Conservation (phyloP, 768 basidiomycete genomes). For the Agaricus blazei region DNA sequence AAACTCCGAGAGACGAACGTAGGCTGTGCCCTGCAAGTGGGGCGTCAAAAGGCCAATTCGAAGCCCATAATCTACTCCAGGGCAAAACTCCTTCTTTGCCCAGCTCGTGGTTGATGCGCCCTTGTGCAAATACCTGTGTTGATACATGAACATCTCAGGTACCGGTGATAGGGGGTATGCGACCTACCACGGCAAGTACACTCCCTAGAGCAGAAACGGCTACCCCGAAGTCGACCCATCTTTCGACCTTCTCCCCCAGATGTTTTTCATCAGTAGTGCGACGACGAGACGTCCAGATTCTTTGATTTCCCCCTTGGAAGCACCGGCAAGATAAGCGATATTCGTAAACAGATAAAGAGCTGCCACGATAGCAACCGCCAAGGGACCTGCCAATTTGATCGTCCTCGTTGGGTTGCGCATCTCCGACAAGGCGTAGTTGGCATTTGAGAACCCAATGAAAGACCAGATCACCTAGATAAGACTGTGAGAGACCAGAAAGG, state of each 20-base stretch:
- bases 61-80: conserved; percentile 49
- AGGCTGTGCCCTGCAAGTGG: conserved; percentile 47
- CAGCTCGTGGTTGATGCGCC: conserved; percentile 48
- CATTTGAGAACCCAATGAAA: conserved; percentile 51
- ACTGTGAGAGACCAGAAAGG: neutral
- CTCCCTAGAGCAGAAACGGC: conserved; percentile 50
- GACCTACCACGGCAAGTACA: conserved; percentile 36
- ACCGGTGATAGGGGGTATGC: neutral
- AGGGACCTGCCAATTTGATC: conserved; percentile 48
- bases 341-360: conserved; percentile 48
- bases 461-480: conserved; percentile 28
- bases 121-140: conserved; percentile 17
- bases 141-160: neutral
- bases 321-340: conserved; percentile 56
- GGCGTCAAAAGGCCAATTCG: conserved; percentile 50
- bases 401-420: conserved; percentile 49
- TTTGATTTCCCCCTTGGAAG: conserved; percentile 49
- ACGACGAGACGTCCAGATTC: conserved; percentile 47
- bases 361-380: conserved; percentile 43
- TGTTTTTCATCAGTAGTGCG: conserved; percentile 49
- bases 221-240: conserved; percentile 24
- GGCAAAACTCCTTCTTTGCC: conserved; percentile 55
- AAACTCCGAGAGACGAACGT: conserved; percentile 29
- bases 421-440: conserved; percentile 56
- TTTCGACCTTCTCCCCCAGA: conserved; percentile 42